Base-by-base conservation (phyloP, 306 rosid species). In the Prinsepia uniflora region DNA sequence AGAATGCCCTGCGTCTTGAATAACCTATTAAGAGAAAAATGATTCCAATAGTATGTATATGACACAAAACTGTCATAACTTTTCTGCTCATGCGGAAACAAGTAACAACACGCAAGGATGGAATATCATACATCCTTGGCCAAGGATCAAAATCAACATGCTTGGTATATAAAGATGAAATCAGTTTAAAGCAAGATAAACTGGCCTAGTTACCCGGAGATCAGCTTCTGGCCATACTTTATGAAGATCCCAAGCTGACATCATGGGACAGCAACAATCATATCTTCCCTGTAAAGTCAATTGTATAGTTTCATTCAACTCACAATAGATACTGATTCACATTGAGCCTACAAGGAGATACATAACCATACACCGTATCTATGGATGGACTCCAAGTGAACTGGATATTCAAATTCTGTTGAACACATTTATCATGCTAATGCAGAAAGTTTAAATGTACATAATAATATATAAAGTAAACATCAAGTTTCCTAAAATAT, bases 181-280 rank as follows among this genome's bases (percentile, higher is more conserved):
- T 53, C 52, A 41, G 11, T 14, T 70, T 8, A 52, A 52, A 60
- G 71, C 40, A 46, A 64, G 36, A 36, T 12, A 30, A 71, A 24
- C 55, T 61, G 62, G 73, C 30, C 65, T 65, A 18, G 65, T 69
- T 73, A 93, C 97, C 92, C 78, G 83, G 24, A 93, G 74, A 55
- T 90, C 94, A 65, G 98, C 97, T 81, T 93, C 98, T 53, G 98
- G 97, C 97, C 98, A 93, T 58, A 82, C 92, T 81, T 88, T 93
- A 86, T 93, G 98, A 71, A 93, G 97, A 86, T 93, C 98, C 98
- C 98, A 93, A 59, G 98, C 97, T 14, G 96, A 93, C 92, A 93
- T 89, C 86, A 93, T 87, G 50, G 98, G 98, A 70, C 98, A 93
- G 82, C 96, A 88, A 22, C 89, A 70, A 80, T 93, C 97, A 72